Conservation (phyloP, 495 filamentous ascomycete species). For the Cercophora newfieldiana region DNA sequence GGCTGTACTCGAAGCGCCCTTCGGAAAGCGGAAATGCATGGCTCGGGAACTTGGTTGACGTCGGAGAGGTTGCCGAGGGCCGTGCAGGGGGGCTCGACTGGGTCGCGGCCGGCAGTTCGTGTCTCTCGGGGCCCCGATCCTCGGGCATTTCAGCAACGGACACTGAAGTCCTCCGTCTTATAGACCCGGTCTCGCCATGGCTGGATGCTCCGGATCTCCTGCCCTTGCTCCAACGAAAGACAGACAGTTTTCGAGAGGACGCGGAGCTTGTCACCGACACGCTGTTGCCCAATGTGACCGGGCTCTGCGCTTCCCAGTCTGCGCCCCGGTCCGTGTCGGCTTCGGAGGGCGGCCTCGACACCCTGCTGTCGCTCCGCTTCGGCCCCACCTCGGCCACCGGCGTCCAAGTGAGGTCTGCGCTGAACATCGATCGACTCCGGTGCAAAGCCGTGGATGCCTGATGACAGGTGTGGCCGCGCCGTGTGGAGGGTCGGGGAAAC, state of each 20-base stretch:
- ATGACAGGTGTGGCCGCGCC: too few relatives aligned
- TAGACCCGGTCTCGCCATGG: neutral
- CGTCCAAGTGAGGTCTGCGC: slow-evolving; percentile 7
- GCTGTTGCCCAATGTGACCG: neutral
- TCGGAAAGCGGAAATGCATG: neutral
- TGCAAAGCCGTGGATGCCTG: neutral
- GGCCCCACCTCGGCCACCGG: slow-evolving; percentile 4
- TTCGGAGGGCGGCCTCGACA: neutral
- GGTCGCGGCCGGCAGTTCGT: neutral
- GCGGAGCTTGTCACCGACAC: neutral
- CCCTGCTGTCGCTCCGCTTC: neutral
- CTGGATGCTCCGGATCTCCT: neutral
- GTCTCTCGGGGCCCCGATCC: slow-evolving; percentile 5
- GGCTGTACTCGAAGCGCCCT: neutral
- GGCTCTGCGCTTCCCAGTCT: neutral
- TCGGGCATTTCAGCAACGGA: slow-evolving; percentile 6
- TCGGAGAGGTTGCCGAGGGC: neutral
- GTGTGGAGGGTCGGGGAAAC: neutral
- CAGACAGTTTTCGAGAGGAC: slow-evolving; percentile 2
- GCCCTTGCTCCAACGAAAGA: slow-evolving; percentile 1
- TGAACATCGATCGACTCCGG: neutral
- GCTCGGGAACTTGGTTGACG: neutral
- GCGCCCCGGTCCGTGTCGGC: neutral
- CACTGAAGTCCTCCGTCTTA: neutral
- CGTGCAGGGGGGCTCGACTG: neutral